Evolutionary conservation across 106 monocot species (phyloP).

Genomic region (Dendrobium officinale): DNA sequence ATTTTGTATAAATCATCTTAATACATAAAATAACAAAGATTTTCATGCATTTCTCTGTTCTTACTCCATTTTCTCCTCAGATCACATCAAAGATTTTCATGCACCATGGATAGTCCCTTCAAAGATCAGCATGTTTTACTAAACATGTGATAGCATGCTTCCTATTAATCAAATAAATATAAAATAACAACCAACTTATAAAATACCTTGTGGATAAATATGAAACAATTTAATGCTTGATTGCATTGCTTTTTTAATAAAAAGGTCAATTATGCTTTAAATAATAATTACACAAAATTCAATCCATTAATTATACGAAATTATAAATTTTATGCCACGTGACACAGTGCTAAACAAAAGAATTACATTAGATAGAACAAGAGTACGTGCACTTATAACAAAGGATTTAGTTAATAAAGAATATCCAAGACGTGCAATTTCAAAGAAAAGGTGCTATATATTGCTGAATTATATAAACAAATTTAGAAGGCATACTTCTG

Average conservation of each 20-base stretch:
- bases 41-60: not conserved
- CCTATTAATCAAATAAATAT: not conserved
- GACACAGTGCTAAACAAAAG: not conserved
- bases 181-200: not conserved
- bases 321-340: not conserved
- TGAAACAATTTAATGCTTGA: not conserved
- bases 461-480: not conserved
- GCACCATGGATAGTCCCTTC: not conserved
- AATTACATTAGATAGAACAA: not conserved
- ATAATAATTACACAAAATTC: not conserved
- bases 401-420: not conserved
- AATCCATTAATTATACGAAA: not conserved
- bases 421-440: not conserved
- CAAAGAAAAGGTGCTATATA: not conserved
- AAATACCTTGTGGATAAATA: not conserved
- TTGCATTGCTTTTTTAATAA: not conserved
- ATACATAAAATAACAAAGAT: too few relatives aligned
- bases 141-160: not conserved
- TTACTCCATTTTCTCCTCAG: not conserved
- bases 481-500: conserved; percentile 42
- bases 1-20: too few relatives aligned
- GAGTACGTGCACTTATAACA: not conserved
- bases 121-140: not conserved
- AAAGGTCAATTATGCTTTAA: not conserved
- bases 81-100: not conserved